Conservation (phyloP, 1,284 basidiomycete species). For the Testicularia cyperi region DNA sequence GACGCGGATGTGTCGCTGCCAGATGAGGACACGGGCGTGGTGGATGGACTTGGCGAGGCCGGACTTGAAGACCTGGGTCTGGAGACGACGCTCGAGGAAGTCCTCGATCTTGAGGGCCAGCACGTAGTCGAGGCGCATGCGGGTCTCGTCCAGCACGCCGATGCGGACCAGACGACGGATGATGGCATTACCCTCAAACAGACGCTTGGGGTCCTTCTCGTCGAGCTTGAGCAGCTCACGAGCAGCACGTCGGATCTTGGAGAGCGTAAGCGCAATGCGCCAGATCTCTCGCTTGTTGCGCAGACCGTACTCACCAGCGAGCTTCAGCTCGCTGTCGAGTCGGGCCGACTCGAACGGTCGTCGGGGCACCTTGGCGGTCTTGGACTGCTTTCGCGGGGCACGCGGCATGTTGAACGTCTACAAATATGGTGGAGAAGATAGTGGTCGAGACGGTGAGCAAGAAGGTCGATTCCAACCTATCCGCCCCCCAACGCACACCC, state of each 20-base stretch:
- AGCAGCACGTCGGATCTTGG: slow-evolving; percentile 99
- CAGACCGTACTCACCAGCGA: slow-evolving; percentile 99
- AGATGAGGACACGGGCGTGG: slow-evolving; percentile 96
- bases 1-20: slow-evolving; percentile 95
- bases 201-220: slow-evolving; percentile 98
- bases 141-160: slow-evolving; percentile 97
- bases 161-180: slow-evolving; percentile 99
- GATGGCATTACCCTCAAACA: slow-evolving; percentile 98
- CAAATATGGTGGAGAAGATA: no score
- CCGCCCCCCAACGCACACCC: no score
- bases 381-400: slow-evolving; percentile 58
- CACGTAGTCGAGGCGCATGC: slow-evolving; percentile 91
- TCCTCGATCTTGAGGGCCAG: slow-evolving; percentile 98
- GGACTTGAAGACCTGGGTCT: slow-evolving; percentile 99
- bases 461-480: no score
- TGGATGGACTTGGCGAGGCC: slow-evolving; percentile 98
- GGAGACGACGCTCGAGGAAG: slow-evolving; percentile 98
- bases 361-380: slow-evolving; percentile 75
- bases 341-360: slow-evolving; percentile 96
- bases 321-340: slow-evolving; percentile 99
- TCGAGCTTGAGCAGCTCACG: slow-evolving; percentile 99
- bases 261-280: slow-evolving; percentile 92
- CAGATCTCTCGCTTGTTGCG: slow-evolving; percentile 99
- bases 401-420: slow-evolving; percentile 55
- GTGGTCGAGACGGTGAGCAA: no score